Evolutionary conservation across 768 basidiomycete species (phyloP).

Genomic region (Hericium coralloides): DNA sequence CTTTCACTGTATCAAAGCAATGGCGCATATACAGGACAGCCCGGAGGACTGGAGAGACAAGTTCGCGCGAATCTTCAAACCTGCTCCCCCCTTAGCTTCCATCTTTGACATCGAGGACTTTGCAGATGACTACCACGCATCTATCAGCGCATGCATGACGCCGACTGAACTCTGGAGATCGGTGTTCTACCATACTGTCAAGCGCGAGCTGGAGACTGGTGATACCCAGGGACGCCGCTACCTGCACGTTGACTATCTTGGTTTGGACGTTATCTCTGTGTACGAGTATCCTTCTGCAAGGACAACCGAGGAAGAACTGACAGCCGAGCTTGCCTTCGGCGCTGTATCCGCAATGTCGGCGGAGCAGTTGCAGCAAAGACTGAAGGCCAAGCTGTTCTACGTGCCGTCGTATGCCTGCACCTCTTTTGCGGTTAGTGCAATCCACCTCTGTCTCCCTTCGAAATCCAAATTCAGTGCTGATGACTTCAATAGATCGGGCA

Average conservation of each 20-base stretch:
- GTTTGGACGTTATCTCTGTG: conserved; percentile 1
- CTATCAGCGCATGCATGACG: background rate
- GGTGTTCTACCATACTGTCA: conserved; percentile 1
- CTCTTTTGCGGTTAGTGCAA: conserved; percentile 4
- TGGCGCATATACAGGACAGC: too few relatives aligned
- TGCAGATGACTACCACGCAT: too few relatives aligned
- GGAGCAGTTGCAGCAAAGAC: background rate
- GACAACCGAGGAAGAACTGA: background rate
- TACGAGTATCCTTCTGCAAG: background rate
- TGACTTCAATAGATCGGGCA: background rate
- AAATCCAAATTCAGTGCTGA: background rate
- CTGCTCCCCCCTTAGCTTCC: background rate
- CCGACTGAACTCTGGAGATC: background rate
- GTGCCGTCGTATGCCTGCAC: conserved; percentile 6
- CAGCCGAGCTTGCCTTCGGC: background rate
- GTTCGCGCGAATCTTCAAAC: background rate
- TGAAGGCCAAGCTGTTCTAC: background rate
- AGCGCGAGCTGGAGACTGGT: conserved; percentile 1
- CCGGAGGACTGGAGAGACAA: background rate
- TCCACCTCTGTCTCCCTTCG: background rate
- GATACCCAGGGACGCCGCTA: background rate
- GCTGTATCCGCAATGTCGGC: background rate
- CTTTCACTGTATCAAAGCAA: too few relatives aligned
- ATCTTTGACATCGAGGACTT: too few relatives aligned
- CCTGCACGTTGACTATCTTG: conserved; percentile 1